Evolutionary conservation across 2,329 filamentous ascomycete genomes (phyloP).

Genomic region (Leptoxyphium fumago): DNA sequence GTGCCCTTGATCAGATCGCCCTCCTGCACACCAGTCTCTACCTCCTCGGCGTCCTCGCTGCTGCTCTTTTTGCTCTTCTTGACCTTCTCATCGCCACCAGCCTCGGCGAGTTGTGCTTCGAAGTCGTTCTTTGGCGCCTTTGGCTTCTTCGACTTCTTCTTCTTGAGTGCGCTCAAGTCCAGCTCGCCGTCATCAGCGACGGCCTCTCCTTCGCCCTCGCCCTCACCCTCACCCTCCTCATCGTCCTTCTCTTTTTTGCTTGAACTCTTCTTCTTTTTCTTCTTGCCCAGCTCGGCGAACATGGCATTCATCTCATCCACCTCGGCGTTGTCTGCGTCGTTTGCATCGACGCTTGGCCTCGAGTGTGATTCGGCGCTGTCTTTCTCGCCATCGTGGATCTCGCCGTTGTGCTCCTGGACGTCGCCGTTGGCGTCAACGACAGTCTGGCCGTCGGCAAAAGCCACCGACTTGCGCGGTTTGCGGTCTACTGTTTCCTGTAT

Average conservation of each 20-base stretch:
- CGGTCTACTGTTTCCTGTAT: slow-evolving; percentile 33
- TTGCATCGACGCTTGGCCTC: slow-evolving; percentile 3
- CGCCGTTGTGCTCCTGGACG: slow-evolving; percentile 56
- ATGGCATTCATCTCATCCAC: slow-evolving; percentile 23
- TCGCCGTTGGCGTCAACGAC: slow-evolving; percentile 83
- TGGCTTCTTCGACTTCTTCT: slow-evolving; percentile 61
- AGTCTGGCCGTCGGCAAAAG: slow-evolving; percentile 76
- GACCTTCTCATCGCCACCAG: slow-evolving; percentile 37
- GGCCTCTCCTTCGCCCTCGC: slow-evolving; percentile 25
- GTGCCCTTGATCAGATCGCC: slow-evolving; percentile 80
- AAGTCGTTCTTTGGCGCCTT: slow-evolving; percentile 47
- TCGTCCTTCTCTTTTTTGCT: slow-evolving; percentile 36
- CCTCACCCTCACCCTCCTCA: slow-evolving; percentile 21
- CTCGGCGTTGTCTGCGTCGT: slow-evolving; percentile 8
- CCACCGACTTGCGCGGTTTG: slow-evolving; percentile 82
- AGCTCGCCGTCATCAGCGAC: slow-evolving; percentile 46
- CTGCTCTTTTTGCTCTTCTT: slow-evolving; percentile 30
- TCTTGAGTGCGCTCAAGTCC: slow-evolving; percentile 57
- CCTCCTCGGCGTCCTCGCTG: slow-evolving; percentile 1
- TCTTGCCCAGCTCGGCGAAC: slow-evolving; percentile 30
- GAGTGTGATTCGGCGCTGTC: slow-evolving; percentile 70
- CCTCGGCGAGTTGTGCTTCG: slow-evolving; percentile 50
- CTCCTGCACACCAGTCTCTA: slow-evolving; percentile 30
- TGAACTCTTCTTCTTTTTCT: slow-evolving; percentile 57
- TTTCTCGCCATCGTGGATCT: slow-evolving; percentile 53